Base-by-base conservation (phyloP, 139 green algal genomes). In the Asterochloris erici region DNA sequence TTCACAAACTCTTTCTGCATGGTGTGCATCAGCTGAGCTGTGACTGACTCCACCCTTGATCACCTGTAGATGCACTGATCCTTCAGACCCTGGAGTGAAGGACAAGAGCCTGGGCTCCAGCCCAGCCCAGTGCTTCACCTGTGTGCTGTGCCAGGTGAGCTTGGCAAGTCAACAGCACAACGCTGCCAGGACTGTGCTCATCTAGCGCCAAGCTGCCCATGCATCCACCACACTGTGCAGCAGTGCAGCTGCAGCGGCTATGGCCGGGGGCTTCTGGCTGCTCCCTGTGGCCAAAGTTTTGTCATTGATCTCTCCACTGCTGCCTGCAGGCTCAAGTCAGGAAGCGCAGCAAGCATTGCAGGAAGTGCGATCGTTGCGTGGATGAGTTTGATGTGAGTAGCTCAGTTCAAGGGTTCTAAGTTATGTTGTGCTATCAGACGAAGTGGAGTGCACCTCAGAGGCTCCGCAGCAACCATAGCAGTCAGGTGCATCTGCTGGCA, bases 311-410 rank as follows among this genome's bases (percentile, higher is more conserved):
- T 71, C 19, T 9, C 21, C 2, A 9, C 17, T 26, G 21, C 12
- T 73, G 9, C 16, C 9, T 84, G 81, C 88, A 94, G 88, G 84
- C 86, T 9, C 83, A 83, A 63, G 89, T 94, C 0, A 70, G 84
- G 0, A 71, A 76, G 47, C 86, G 47, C 82, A 93, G 88, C 83
- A 95, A 94, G 90, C 93, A 96, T 86, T 96, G 93, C 84, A 84
- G 87, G 10, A 69, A 80, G 38, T 96, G 93, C 81, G 85, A 95
- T 69, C 88, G 90, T 61, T 96, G 93, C 83, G 89, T 94, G 27
- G 80, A 89, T 47, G 84, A 85, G 64, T 95, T 96, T 77, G 93
- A 96, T 54, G 38, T 54, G 38, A 54, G 38, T 54, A 54, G 38
- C 38, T 54, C 38, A 54, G 38, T 2, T 54, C 6, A 6, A 2